phyloP scores from a whole-genome alignment of 225 moss, liverwort and hornwort genomes.

The Lunularia cruciata region DNA sequence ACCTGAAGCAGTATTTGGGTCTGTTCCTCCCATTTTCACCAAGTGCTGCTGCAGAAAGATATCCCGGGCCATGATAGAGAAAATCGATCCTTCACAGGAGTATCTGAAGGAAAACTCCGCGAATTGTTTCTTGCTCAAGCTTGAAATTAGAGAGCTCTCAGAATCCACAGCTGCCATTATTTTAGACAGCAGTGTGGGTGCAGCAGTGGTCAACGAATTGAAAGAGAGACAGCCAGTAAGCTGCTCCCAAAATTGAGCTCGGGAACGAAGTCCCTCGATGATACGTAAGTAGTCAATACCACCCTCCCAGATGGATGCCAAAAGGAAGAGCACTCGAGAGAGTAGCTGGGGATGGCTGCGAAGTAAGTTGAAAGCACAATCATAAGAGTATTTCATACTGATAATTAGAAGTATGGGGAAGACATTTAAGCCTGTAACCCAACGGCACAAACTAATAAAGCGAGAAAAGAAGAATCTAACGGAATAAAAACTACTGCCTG shows the following conservation, averaged over 20 bases:
- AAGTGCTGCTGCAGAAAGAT: slow-evolving; percentile 80
- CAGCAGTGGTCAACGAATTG: slow-evolving; percentile 29
- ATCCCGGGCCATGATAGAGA: slow-evolving; percentile 89
- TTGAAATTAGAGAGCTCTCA: slow-evolving; percentile 30
- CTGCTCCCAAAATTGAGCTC: slow-evolving; percentile 72
- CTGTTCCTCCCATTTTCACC: slow-evolving; percentile 51
- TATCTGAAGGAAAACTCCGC: slow-evolving; percentile 66
- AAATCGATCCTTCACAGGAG: slow-evolving; percentile 80
- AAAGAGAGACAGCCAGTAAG: slow-evolving; percentile 68
- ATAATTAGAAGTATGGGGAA: too few species aligned
- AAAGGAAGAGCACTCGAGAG: slow-evolving; percentile 71
- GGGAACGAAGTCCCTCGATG: slow-evolving; percentile 67
- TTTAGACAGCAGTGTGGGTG: slow-evolving; percentile 45
- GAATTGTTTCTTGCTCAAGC: slow-evolving; percentile 60
- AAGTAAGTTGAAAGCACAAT: too few species aligned
- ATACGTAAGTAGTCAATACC: slow-evolving; percentile 80
- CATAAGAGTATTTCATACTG: too few species aligned
- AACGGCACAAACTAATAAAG: too few species aligned
- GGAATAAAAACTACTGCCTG: too few species aligned
- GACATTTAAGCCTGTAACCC: too few species aligned
- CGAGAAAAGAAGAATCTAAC: too few species aligned
- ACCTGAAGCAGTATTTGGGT: slow-evolving; percentile 22
- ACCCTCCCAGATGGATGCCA: slow-evolving; percentile 88
- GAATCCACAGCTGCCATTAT: slow-evolving; percentile 25
- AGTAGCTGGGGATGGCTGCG: slow-evolving; percentile 71